phyloP scores from a whole-genome alignment of 495 filamentous ascomycete genomes.

The Penicillium dipodomyicola region DNA sequence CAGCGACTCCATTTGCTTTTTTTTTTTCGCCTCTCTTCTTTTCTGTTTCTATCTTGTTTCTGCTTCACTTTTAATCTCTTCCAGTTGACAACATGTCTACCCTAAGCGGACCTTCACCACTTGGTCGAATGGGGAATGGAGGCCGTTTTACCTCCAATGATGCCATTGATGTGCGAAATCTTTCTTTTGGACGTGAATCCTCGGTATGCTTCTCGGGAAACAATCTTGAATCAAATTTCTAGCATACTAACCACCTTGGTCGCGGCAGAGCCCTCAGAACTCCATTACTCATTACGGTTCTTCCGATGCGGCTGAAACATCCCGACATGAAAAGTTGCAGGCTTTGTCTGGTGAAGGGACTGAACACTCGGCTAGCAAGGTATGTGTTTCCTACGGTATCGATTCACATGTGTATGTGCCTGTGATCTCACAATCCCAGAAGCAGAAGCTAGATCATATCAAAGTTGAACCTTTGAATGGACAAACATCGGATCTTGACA shows the following conservation, averaged over 20 bases:
- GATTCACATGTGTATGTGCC: neutral
- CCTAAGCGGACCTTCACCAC: constrained; percentile 24
- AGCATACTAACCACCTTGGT: neutral
- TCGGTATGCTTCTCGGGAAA: constrained; percentile 26
- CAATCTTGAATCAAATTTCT: neutral
- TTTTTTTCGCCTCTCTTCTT: constrained; percentile 3
- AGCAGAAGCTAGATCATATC: constrained; percentile 50
- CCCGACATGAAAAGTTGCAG: constrained; percentile 42
- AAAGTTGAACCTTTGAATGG: constrained; percentile 24
- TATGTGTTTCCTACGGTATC: constrained; percentile 19
- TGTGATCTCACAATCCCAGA: constrained; percentile 47
- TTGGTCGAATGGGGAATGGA: constrained; percentile 27
- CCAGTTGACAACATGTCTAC: constrained; percentile 29
- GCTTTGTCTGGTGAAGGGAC: constrained; percentile 16
- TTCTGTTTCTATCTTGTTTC: constrained; percentile 4
- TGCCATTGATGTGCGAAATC: constrained; percentile 16
- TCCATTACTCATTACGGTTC: constrained; percentile 27
- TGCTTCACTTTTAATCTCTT: neutral
- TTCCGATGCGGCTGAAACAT: constrained; percentile 36
- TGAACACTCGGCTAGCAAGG: constrained; percentile 36
- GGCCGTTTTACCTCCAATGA: constrained; percentile 18
- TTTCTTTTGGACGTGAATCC: constrained; percentile 25
- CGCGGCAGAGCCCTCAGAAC: constrained; percentile 30
- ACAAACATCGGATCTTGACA: constrained; percentile 38
- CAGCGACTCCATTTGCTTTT: constrained; percentile 5